A percentile compares a stretch with the other conserved stretches of the same genome.
Conservation (phyloP, 352 stramenopile genomes). For the Phytophthora tubulina region DNA sequence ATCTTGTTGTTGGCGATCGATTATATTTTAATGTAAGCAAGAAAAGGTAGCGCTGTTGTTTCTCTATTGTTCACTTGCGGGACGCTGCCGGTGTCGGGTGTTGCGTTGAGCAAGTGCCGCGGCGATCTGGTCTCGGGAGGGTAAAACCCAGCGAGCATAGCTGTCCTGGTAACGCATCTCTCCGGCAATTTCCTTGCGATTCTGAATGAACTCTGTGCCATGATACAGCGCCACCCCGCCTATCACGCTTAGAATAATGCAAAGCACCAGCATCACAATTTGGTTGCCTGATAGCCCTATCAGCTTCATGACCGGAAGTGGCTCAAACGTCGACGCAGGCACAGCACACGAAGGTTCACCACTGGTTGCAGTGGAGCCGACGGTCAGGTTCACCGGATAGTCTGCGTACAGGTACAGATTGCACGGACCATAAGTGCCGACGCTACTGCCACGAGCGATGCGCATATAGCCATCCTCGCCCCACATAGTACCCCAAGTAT, state of each 20-base stretch:
- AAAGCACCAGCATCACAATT: conserved; percentile 51
- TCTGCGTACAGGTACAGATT: conserved; percentile 83
- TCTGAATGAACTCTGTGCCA: conserved; percentile 54
- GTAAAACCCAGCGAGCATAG: conserved; percentile 73
- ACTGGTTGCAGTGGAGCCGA: conserved; percentile 32
- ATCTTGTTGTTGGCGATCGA: conserved; percentile 21
- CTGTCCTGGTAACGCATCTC: conserved; percentile 61
- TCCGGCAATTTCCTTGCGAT: conserved; percentile 52
- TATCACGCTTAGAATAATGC: conserved; percentile 44
- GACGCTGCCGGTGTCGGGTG: conserved; percentile 15
- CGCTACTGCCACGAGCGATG: conserved; percentile 57
- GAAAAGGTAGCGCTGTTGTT: conserved; percentile 19
- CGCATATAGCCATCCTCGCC: conserved; percentile 87
- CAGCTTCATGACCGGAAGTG: conserved; percentile 50
- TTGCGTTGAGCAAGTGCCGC: conserved; percentile 44
- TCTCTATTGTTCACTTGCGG: conserved; percentile 23
- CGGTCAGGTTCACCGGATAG: conserved; percentile 68
- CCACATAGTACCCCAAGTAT: conserved; percentile 93
- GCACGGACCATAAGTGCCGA: conserved; percentile 59
- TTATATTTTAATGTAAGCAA: conserved; percentile 54
- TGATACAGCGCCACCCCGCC: conserved; percentile 57
- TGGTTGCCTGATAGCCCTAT: conserved; percentile 52
- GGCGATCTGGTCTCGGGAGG: conserved; percentile 71
- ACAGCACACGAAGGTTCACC: conserved; percentile 51
- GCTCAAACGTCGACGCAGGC: conserved; percentile 37